Evolutionary conservation across 306 rosid genomes (phyloP), one percentile per base, ranked within the genome.

Genomic region (Fagus crenata): DNA sequence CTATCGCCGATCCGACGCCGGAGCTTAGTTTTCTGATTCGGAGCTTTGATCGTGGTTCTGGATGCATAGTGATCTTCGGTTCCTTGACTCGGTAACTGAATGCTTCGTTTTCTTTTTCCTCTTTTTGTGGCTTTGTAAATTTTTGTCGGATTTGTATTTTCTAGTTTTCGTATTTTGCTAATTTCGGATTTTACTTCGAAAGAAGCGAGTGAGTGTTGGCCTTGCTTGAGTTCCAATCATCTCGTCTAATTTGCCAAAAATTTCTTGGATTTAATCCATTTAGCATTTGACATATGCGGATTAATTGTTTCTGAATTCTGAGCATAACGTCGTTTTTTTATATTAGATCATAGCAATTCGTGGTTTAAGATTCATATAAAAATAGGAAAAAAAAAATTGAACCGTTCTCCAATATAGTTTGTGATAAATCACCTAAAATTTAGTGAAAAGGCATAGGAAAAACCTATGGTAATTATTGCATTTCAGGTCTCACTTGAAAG

Each of bases 1-100:
- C 68, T 87, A 87, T 12, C 90, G 84, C 72, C 86, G 88, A 82
- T 86, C 92, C 22, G 86, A 82, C 1, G 78, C 68, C 9, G 70
- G 80, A 17, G 71, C 49, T 39, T 65, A 39, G 49, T 17, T 37
- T 65, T 12, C 32, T 5, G 63, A 58, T 53, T 71, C 60, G 54
- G 37, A 49, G 63, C 37, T 49, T 64, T n/a, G 78, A 76, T 74
- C 78, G 53, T 22, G 61, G 56, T 36, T 28, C 28, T 35, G 17
- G 41, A 36, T 35, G 39, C 78, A 46, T 64, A 8, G 39, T 49
- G 75, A 63, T 63, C 42, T 80, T 78, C 76, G 65, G 79, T 69
- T 71, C 56, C 49, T 46, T 73, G 77, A 68, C 15, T 76, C 40
- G 77, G 81, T 81, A 76, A 71, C 63, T 33, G n/a, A 71, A 77